Evolutionary conservation across 306 rosid species (phyloP), one percentile per base, ranked within the genome.

Genomic region (Myrica gale): DNA sequence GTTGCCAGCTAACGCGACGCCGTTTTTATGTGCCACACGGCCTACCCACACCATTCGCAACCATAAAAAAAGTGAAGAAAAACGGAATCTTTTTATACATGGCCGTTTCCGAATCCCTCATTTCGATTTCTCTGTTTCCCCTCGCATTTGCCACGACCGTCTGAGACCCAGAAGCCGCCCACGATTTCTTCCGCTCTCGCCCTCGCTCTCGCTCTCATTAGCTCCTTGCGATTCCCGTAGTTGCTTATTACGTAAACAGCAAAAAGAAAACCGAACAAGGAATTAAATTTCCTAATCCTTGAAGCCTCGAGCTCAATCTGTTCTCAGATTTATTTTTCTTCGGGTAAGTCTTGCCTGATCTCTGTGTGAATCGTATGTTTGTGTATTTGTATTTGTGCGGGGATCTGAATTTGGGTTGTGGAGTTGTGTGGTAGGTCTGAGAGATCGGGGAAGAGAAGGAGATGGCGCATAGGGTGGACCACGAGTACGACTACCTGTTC

Each of bases 401-500:
- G 79, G 84, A 76, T 82, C 80, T 81, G 72, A 77, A 48, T 39
- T 69, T 7, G 65, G 72, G 58, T 63, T 55, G 21, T 66, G 48
- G 23, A 61, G 58, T 82, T 87, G 83, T 81, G 79, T 81, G 82
- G 26, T 55, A 73, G 83, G 85, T 88, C 72, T 19, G 82, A 71
- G 87, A 84, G 86, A 86, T 84, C 85, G 82, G 82, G 81, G 89
- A 77, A 84, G 83, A 80, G 82, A 66, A 82, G 79, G 84, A 68
- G 43, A 95, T 95, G 99, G 96, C 96, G 73, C 87, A 93, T 83
- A 87, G 93, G 62, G 99, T 92, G 9, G 98, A 92, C 90, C 97
- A 95, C 76, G 97, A 95, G 88, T 95, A 95, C 74, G 98, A 95
- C 77, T 92, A 95, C 63, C 75, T 95, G 54, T 95, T 95, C 85